Conservation (phyloP, 352 stramenopile genomes). For the Globisporangium parvum region DNA sequence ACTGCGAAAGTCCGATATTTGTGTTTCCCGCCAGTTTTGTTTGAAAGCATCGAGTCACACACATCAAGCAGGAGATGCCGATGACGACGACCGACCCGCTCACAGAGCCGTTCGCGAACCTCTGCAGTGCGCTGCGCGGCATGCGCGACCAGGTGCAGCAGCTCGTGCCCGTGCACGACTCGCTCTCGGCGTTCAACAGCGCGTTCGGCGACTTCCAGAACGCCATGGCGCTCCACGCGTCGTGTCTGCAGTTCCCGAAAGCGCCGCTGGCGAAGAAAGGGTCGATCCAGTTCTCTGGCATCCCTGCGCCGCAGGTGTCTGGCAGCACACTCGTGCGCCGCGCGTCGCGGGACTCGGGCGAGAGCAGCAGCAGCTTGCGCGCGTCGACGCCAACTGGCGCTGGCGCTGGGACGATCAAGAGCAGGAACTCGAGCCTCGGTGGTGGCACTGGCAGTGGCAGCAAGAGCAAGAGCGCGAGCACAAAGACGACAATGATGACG, state of each 20-base stretch:
- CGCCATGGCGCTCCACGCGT: slow-evolving; percentile 71
- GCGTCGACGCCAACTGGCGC: not conserved
- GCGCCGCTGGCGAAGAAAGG: slow-evolving; percentile 13
- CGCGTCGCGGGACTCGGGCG: slow-evolving; percentile 11
- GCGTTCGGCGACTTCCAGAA: slow-evolving; percentile 72
- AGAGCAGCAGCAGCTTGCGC: slow-evolving; percentile 10
- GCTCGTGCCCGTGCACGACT: slow-evolving; percentile 59
- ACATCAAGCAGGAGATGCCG: not conserved
- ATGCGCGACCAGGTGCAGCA: slow-evolving; percentile 62
- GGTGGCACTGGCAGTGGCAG: not conserved
- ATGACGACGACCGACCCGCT: slow-evolving; percentile 24
- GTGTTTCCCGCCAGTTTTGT: slow-evolving; percentile 1
- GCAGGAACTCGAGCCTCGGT: slow-evolving; percentile 1
- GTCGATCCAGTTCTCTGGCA: slow-evolving; percentile 26
- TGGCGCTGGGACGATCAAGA: not conserved
- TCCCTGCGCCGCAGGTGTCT: slow-evolving; percentile 25
- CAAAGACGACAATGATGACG: not conserved
- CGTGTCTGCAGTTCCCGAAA: slow-evolving; percentile 58
- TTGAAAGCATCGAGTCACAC: not conserved
- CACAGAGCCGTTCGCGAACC: slow-evolving; percentile 39
- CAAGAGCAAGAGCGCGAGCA: not conserved
- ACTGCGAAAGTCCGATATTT: not conserved
- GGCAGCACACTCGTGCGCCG: slow-evolving; percentile 9
- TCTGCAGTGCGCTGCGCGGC: slow-evolving; percentile 57
- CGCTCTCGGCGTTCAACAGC: slow-evolving; percentile 70